Evolutionary conservation across 2,329 filamentous ascomycete genomes (phyloP).

Genomic region (Sporothrix dimorphospora): DNA sequence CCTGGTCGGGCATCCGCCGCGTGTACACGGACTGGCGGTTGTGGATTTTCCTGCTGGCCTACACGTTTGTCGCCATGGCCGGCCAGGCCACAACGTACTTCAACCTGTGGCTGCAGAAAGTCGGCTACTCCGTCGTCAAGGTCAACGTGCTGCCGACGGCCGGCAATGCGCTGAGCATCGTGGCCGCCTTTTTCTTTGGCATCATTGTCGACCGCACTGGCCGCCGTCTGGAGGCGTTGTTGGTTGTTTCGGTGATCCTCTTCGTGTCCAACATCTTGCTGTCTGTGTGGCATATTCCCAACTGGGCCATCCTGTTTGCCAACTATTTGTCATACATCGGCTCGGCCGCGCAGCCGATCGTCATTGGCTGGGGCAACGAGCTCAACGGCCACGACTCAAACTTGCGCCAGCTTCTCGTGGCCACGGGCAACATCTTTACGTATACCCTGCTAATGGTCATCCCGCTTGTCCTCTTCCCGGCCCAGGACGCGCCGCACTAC

Average conservation of each 20-base stretch:
- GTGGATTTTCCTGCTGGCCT: constrained; percentile 72
- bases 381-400: constrained; percentile 34
- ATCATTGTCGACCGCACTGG: constrained; percentile 34
- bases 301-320: constrained; percentile 32
- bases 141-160: constrained; percentile 55
- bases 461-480: constrained; percentile 41
- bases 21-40: constrained; percentile 84
- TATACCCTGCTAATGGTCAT: constrained; percentile 33
- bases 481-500: constrained; percentile 43
- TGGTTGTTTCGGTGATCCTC: constrained; percentile 30
- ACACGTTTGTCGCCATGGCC: constrained; percentile 30
- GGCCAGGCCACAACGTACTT: constrained; percentile 46
- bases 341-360: constrained; percentile 34
- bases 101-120: constrained; percentile 55
- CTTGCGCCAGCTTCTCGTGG: constrained; percentile 34
- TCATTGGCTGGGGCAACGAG: constrained; percentile 36
- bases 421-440: constrained; percentile 34
- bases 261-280: constrained; percentile 36
- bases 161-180: constrained; percentile 50
- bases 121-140: constrained; percentile 51
- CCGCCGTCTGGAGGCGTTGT: constrained; percentile 30
- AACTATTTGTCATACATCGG: constrained; percentile 36
- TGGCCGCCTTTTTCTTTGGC: constrained; percentile 47
- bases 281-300: constrained; percentile 35
- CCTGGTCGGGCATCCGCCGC: constrained; percentile 64